phyloP scores from a whole-genome alignment of 2,329 filamentous ascomycete species.

The Lasiodiplodia theobromae region DNA sequence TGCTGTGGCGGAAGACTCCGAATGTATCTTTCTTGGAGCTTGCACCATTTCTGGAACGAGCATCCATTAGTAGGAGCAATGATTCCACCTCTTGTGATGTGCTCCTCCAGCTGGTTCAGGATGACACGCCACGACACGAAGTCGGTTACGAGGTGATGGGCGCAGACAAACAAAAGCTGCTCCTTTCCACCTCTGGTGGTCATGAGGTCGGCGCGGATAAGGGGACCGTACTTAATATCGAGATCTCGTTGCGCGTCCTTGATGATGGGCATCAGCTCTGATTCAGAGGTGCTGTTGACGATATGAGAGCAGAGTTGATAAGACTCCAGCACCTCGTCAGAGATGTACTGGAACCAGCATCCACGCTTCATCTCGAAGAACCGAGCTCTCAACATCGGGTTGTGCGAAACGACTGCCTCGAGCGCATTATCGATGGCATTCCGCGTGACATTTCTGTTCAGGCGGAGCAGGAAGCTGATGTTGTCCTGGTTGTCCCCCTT shows the following conservation, averaged over 20 bases:
- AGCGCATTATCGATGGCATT: constrained; percentile 39
- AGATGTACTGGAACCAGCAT: constrained; percentile 43
- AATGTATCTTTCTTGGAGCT: constrained; percentile 42
- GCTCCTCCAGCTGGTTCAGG: constrained; percentile 46
- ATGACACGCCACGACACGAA: constrained; percentile 51
- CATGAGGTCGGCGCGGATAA: constrained; percentile 54
- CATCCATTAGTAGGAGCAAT: constrained; percentile 40
- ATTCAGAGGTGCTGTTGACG: neutral
- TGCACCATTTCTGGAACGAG: constrained; percentile 48
- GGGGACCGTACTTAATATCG: constrained; percentile 45
- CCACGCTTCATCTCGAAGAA: constrained; percentile 38
- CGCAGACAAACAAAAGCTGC: constrained; percentile 41
- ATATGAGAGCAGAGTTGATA: constrained; percentile 36
- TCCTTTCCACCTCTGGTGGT: constrained; percentile 38
- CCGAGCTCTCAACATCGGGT: constrained; percentile 45
- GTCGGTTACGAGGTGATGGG: constrained; percentile 47
- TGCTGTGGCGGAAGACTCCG: constrained; percentile 37
- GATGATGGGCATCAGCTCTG: constrained; percentile 14
- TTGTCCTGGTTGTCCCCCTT: constrained; percentile 45
- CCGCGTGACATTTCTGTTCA: constrained; percentile 38
- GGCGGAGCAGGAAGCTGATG: constrained; percentile 43
- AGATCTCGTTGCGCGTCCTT: constrained; percentile 38
- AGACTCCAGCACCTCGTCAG: constrained; percentile 39
- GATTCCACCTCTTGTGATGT: constrained; percentile 36
- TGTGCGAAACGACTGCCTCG: constrained; percentile 38